Percentiles rank a stretch among this genome's conserved stretches.
Conservation (phyloP, 2,329 filamentous ascomycete species). For the Alternaria metachromatica region DNA sequence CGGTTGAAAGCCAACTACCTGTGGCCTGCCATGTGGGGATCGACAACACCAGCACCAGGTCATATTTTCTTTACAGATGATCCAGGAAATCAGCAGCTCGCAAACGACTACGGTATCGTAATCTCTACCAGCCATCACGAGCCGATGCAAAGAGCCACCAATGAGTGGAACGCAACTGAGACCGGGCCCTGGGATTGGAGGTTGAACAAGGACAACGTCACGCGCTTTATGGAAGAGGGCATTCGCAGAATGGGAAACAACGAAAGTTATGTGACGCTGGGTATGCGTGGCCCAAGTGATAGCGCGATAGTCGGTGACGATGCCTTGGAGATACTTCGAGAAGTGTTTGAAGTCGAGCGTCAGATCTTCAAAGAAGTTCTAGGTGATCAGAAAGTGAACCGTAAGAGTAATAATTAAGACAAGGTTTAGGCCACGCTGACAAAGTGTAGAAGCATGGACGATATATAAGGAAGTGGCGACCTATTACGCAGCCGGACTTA, state of each 20-base stretch:
- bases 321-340: conserved; percentile 16
- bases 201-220: conserved; percentile 31
- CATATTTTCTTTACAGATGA: conserved; percentile 74
- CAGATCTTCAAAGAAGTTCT: conserved; percentile 16
- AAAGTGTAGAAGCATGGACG: background rate
- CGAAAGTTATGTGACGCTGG: conserved; percentile 67
- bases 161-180: conserved; percentile 29
- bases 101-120: conserved; percentile 73
- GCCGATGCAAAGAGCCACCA: conserved; percentile 67
- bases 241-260: conserved; percentile 61
- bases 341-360: conserved; percentile 22
- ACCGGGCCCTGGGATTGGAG: conserved; percentile 39
- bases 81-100: conserved; percentile 67
- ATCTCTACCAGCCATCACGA: conserved; percentile 75
- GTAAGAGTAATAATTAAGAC: background rate
- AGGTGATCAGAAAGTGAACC: conserved; percentile 18
- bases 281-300: conserved; percentile 73
- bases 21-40: conserved; percentile 71
- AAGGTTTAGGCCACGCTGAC: conserved; percentile 65
- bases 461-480: conserved; percentile 63
- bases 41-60: conserved; percentile 31
- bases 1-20: conserved; percentile 74
- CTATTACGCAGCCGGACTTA: conserved; percentile 68
- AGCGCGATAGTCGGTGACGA: conserved; percentile 52
- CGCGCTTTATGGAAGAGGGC: conserved; percentile 36